Conservation (phyloP, 2,329 filamentous ascomycete species). For the Claviceps cyperi region DNA sequence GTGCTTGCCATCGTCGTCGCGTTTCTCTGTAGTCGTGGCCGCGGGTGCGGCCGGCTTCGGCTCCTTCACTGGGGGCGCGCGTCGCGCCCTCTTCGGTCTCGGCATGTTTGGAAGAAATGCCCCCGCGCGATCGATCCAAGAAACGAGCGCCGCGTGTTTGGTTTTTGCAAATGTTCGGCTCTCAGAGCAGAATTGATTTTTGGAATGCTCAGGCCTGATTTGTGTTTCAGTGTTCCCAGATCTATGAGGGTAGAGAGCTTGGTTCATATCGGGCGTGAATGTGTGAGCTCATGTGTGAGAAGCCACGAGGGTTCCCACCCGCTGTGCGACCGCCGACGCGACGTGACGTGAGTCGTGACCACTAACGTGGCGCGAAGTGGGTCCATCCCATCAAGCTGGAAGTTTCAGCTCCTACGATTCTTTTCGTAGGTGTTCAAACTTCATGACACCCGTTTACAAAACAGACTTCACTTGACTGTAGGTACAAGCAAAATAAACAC, state of each 20-base stretch:
- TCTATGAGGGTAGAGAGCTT: not conserved
- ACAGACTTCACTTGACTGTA: no score
- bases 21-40: not conserved
- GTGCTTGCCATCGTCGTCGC: slow-evolving; percentile 5
- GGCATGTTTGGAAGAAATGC: slow-evolving; percentile 5
- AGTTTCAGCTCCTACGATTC: no score
- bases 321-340: no score
- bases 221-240: no score
- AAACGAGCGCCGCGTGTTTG: not conserved
- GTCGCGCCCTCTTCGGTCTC: slow-evolving; percentile 8
- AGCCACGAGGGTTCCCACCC: not conserved
- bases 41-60: not conserved
- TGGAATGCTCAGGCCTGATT: no score
- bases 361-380: slow-evolving; percentile 4
- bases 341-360: slow-evolving; percentile 12
- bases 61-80: slow-evolving; percentile 1
- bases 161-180: no score
- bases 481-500: no score
- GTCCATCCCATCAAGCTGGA: no score
- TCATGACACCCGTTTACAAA: no score
- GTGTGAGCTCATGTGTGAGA: not conserved
- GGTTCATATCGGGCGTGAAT: not conserved
- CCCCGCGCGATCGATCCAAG: not conserved
- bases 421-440: no score
- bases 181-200: no score